Base-by-base conservation (phyloP, 257 asterid species). In the Prunella vulgaris region DNA sequence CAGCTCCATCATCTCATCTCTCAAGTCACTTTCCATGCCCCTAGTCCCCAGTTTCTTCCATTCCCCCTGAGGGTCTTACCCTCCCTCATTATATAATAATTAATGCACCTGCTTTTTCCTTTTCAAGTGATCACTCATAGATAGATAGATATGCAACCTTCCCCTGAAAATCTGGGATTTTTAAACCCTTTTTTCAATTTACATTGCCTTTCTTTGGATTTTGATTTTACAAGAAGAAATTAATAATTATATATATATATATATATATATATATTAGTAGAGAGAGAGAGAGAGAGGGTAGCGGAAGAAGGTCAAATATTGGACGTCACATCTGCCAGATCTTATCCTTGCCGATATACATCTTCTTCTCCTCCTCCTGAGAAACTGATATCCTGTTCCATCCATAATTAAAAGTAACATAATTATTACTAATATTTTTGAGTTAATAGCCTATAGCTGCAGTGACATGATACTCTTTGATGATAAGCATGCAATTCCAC, bases 281-380 rank as follows among this genome's bases (percentile, higher is more conserved):
- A n/a, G n/a, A n/a, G n/a, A n/a, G n/a, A n/a, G n/a, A n/a, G n/a
- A n/a, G n/a, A n/a, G n/a, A 44, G 4, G 53, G 14, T 14, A 20
- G 12, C 71, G 79, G 74, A 71, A 65, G 60, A 62, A 66, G 79
- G 84, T 77, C 80, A 83, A 79, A 73, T 62, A 66, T 25, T 42
- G 77, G 63, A 76, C 64, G 95, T 88, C 96, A 88, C 89, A 72
- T 85, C 93, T 35, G 37, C 72, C 66, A 76, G 74, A 83, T 85
- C 88, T 91, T 84, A 85, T 87, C 93, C 91, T 79, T 82, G 87
- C 63, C 79, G 95, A 86, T 85, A 82, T 73, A 80, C 83, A 72
- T 75, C 93, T 15, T 75, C 93, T 15, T 27, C 66, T 27, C 13
- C 64, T 73, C 92, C 86, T 44, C 21, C 53, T 68, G 95, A 79